Evolutionary conservation across 495 filamentous ascomycete species (phyloP), one percentile per base, ranked within the genome.

Genomic region (Clavariopsis aquatica): DNA sequence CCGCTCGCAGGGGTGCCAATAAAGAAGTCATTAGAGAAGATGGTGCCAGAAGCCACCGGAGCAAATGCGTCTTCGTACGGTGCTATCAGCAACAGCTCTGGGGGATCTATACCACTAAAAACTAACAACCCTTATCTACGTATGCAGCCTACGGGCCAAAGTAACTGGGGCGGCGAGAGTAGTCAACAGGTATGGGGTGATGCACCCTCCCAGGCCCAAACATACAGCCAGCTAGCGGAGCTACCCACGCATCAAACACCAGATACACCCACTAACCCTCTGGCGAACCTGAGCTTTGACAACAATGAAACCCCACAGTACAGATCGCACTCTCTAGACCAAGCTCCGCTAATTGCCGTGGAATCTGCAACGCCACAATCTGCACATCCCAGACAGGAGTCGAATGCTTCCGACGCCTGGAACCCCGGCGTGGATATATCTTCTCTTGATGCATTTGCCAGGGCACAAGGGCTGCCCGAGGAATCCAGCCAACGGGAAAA

Each of bases 51-150:
- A 12, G 49, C 36, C 7, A 60, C 57, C 10, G 67, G 57, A 12
- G 34, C 53, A n/a, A 45, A 36, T 22, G 34, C 69, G 6, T 59
- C 63, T 2, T 71, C 69, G 4, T 64, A 53, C 20, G 66, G 62
- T n/a, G 49, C 59, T 7, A 49, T 36, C 0, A 67, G 63, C 49
- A 68, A 56, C 23, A 49, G 52, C 52, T 71, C 69, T 22, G 45
- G 20, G n/a, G 43, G 36, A 19, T 70, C 68, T 15, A 51, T 65
- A 38, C 67, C 67, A 3, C 24, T 72, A 19, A 28, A 68, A 51
- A 71, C 69, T 9, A 67, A 74, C 41, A 74, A 74, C 45, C 72
- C 69, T 31, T 72, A 68, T 55, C 60, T 70, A 5, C 59, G 52
- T 9, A 65, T 69, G 52, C 66, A 72, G 24, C 59, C 51, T 26